Conservation (phyloP, 257 asterid species). For the Knoxia roxburghii region DNA sequence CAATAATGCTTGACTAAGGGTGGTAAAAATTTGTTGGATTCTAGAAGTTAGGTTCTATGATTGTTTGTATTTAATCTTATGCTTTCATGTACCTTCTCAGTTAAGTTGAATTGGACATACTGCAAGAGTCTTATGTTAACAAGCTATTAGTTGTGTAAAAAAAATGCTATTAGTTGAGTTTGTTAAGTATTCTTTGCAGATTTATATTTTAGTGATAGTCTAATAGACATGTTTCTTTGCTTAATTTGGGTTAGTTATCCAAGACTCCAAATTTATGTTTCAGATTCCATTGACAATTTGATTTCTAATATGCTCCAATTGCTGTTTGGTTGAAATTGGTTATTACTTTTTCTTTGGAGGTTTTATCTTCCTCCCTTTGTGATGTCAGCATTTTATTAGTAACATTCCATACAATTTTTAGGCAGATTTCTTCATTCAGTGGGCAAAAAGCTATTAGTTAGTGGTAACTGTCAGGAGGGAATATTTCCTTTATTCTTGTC, state of each 20-base stretch:
- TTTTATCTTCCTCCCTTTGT: background rate
- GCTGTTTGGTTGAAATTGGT: background rate
- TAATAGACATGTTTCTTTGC: background rate
- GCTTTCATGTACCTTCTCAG: too few relatives aligned
- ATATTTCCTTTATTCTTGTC: too few relatives aligned
- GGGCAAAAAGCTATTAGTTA: too few relatives aligned
- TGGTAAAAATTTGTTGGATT: background rate
- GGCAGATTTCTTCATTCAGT: background rate
- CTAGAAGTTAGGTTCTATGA: background rate
- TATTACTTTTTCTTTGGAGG: background rate
- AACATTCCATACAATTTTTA: background rate
- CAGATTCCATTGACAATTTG: too few relatives aligned
- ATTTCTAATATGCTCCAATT: background rate
- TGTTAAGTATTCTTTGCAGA: too few relatives aligned
- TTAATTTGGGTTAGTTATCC: too few relatives aligned
- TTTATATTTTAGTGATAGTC: too few relatives aligned
- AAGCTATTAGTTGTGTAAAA: too few relatives aligned
- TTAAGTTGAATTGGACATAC: background rate
- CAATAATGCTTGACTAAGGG: background rate
- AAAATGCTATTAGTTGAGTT: background rate
- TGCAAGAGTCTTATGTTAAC: too few relatives aligned
- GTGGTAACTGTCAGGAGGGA: too few relatives aligned
- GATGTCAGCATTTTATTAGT: background rate
- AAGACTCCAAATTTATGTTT: background rate
- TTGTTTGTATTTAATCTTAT: background rate